Evolutionary conservation across 371 early-diverging fungal genomes (phyloP), one percentile per base, ranked within the genome.

Genomic region (Actinomucor elegans): DNA sequence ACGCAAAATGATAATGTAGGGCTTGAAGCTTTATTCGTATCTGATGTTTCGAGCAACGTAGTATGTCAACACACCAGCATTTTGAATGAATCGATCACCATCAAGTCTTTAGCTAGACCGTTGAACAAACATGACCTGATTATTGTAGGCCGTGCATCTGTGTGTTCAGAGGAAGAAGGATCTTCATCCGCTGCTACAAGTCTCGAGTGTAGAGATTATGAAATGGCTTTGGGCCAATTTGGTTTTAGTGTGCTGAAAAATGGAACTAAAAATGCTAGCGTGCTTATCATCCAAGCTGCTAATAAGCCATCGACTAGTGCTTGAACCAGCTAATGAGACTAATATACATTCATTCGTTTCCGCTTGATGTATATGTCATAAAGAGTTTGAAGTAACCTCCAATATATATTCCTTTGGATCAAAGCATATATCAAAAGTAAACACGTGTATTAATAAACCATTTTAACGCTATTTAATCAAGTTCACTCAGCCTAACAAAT

Each of bases 41-140:
- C 23, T 3, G 4, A 42, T 8, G 7, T 17, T n/a, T 15, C 4
- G 1, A 27, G 26, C 3, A 34, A 52, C 10, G 29, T 52, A 14
- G 21, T 23, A 14, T 44, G 35, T 20, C 53, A 35, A 10, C n/a
- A n/a, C 11, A 35, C 35, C 1, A 28, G n/a, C 1, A 15, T 10
- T 6, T 1, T 44, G 10, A 28, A 28, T 11, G 34, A 27, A 4
- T 12, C 35, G 4, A 4, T 24, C 1, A 17, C 53, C 18, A 20
- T 40, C 5, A 53, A 34, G 15, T 18, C 28, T 12, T 36, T 59
- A 3, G 10, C 28, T 10, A 41, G 42, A 3, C 60, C 60, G 23
- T 31, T 59, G 7, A 42, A 43, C n/a, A 33, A 48, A 8, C 54
- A 53, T 29, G 60, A 59, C 36, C 21, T 53, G 6, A 26, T 59